Percentiles rank a stretch among this genome's conserved stretches.
Evolutionary conservation across 1,139 yeast genomes (phyloP).

Genomic region (Protomyces inouyei): DNA sequence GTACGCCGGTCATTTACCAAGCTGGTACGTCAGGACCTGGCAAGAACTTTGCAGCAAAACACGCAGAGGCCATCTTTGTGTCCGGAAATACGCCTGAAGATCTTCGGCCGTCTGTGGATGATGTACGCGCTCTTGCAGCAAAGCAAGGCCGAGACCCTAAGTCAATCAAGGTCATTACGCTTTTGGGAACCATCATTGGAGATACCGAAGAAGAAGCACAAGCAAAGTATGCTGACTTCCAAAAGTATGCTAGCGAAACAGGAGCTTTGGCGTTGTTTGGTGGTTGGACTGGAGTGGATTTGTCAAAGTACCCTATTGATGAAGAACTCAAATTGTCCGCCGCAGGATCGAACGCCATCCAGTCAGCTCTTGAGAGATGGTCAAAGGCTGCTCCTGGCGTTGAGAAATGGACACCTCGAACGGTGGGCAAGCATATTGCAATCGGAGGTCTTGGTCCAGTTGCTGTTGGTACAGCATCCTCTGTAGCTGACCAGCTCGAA

Average conservation of each 20-base stretch:
- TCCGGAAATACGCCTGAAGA: slow-evolving; percentile 28
- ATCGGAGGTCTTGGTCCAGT: slow-evolving; percentile 40
- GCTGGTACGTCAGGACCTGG: slow-evolving; percentile 46
- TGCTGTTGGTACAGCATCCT: slow-evolving; percentile 38
- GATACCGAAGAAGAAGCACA: slow-evolving; percentile 41
- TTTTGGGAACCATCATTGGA: slow-evolving; percentile 38
- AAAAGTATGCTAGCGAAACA: slow-evolving; percentile 36
- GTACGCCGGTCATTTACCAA: slow-evolving; percentile 45
- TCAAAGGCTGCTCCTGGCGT: slow-evolving; percentile 36
- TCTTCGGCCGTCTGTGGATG: slow-evolving; percentile 17
- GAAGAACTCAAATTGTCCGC: slow-evolving; percentile 38
- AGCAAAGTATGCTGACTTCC: slow-evolving; percentile 35
- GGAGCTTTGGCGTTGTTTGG: slow-evolving; percentile 40
- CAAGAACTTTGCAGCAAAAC: slow-evolving; percentile 43
- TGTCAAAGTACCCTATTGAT: slow-evolving; percentile 38
- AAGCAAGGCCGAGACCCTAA: slow-evolving; percentile 37
- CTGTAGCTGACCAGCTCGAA: slow-evolving; percentile 40
- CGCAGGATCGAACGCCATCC: slow-evolving; percentile 35
- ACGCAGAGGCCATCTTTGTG: slow-evolving; percentile 43
- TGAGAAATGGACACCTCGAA: slow-evolving; percentile 37
- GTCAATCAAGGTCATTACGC: slow-evolving; percentile 38
- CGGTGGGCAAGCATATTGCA: slow-evolving; percentile 37
- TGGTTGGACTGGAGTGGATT: slow-evolving; percentile 42
- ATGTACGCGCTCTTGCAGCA: slow-evolving; percentile 32
- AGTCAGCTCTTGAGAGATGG: slow-evolving; percentile 35